phyloP scores from a whole-genome alignment of 805 yeast genomes.

The Clavispora asparagi region DNA sequence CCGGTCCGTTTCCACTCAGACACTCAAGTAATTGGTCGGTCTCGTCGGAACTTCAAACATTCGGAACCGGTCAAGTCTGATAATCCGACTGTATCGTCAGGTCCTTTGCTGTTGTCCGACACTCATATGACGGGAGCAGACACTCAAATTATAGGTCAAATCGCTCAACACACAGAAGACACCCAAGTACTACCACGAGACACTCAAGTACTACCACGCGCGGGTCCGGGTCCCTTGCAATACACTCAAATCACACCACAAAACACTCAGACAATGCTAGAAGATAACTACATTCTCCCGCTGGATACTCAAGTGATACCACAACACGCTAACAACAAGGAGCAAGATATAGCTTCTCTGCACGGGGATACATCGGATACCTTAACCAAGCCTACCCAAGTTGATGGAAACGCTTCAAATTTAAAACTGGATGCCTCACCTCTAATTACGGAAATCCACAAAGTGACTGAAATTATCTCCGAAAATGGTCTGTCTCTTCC shows the following conservation, averaged over 20 bases:
- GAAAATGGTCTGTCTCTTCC: not conserved
- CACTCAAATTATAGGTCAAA: not conserved
- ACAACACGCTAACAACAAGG: not conserved
- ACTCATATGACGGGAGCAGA: not conserved
- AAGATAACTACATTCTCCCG: not conserved
- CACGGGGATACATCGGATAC: too few species aligned
- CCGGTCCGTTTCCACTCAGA: not conserved
- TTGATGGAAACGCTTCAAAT: not conserved
- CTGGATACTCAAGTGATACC: not conserved
- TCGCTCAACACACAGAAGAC: not conserved
- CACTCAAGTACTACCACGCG: not conserved
- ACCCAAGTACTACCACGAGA: not conserved
- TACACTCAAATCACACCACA: not conserved
- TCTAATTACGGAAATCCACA: not conserved
- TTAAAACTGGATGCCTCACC: not conserved
- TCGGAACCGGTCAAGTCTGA: not conserved
- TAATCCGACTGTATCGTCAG: not conserved
- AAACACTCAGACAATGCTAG: not conserved
- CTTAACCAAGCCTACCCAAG: not conserved
- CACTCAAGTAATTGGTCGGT: slow-evolving; percentile 2
- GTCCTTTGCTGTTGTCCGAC: not conserved
- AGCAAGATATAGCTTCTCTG: not conserved
- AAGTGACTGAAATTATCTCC: not conserved
- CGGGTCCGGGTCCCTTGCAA: not conserved
- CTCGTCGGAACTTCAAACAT: not conserved